A percentile compares a stretch with the other conserved stretches of the same genome.
These are phyloP conservation scores for Dendrostoma leiphaemia DNA, from an alignment of 2,329 filamentous ascomycete species.

Conservation along the genomic window DNA sequence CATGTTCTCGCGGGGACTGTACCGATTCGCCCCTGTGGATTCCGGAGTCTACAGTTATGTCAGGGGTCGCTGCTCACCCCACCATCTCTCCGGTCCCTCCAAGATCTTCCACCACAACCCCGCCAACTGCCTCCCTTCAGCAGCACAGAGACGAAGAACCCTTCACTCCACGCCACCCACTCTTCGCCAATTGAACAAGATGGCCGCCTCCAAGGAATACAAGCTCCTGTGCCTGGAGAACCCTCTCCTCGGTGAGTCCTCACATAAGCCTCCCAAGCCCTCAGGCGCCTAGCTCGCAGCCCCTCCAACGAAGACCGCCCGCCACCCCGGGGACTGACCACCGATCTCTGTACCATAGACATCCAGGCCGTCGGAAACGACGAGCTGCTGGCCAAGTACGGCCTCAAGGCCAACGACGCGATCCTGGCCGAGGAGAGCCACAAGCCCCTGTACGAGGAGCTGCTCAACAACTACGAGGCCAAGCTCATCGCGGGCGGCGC, in stretches of 20 bases:
- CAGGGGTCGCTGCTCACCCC: constrained; percentile 19
- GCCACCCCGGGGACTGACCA: constrained; percentile 3
- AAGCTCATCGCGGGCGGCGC: constrained; percentile 95
- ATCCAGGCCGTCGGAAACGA: constrained; percentile 87
- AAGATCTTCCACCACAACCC: constrained; percentile 23
- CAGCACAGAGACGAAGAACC: constrained; percentile 16
- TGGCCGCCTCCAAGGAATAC: constrained; percentile 78
- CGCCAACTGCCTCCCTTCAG: constrained; percentile 28
- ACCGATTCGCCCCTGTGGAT: constrained; percentile 12
- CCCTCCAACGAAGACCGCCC: neutral
- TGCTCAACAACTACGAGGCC: constrained; percentile 87
- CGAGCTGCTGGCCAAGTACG: constrained; percentile 87
- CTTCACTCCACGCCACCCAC: constrained; percentile 20
- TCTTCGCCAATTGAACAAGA: constrained; percentile 39
- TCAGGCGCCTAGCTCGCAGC: no score
- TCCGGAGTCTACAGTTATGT: constrained; percentile 1
- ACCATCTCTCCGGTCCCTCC: constrained; percentile 15
- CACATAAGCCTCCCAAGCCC: constrained; percentile 17
- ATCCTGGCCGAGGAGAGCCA: constrained; percentile 95
- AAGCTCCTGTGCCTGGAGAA: constrained; percentile 94
- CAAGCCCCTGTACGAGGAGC: constrained; percentile 84
- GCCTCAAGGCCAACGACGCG: constrained; percentile 91
- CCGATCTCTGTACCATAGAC: constrained; percentile 48
- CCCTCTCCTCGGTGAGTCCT: constrained; percentile 80
- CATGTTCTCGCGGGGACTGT: constrained; percentile 11